Evolutionary conservation across 1,284 basidiomycete genomes (phyloP).

Genomic region (Leccinum huronense): DNA sequence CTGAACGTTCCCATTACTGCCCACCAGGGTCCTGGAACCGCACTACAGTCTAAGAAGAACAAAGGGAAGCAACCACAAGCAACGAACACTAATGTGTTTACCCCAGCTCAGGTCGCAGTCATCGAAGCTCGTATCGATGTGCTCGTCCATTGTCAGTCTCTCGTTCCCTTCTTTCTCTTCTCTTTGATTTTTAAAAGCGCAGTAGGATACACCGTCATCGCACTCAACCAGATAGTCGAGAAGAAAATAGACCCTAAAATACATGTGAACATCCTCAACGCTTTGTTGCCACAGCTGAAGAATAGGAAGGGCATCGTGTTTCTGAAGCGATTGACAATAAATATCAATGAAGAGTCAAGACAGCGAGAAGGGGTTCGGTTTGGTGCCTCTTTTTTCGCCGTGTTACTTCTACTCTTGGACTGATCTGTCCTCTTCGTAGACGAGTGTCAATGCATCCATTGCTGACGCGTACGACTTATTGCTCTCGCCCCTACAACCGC

Average conservation of each 20-base stretch:
- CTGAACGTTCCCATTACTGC: conserved; percentile 50
- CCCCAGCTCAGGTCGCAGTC: conserved; percentile 41
- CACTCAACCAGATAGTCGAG: conserved; percentile 65
- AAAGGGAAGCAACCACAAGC: conserved; percentile 47
- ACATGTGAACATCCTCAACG: conserved; percentile 59
- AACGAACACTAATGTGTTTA: conserved; percentile 33
- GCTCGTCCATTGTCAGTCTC: conserved; percentile 49
- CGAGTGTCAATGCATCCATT: conserved; percentile 54
- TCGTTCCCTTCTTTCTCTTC: background rate
- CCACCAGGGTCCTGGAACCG: conserved; percentile 22
- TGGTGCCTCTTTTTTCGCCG: conserved; percentile 46
- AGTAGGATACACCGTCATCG: conserved; percentile 81
- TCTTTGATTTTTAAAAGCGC: conserved; percentile 25
- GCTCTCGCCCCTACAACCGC: conserved; percentile 72
- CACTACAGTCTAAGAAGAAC: conserved; percentile 43
- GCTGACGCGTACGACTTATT: conserved; percentile 74
- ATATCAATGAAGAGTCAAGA: conserved; percentile 58
- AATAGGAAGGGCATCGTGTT: conserved; percentile 56
- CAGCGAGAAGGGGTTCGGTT: conserved; percentile 77
- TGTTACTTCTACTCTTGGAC: background rate
- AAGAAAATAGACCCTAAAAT: conserved; percentile 68
- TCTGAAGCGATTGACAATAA: conserved; percentile 68
- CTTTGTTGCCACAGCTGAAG: conserved; percentile 52
- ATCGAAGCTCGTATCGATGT: conserved; percentile 53
- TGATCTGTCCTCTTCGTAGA: conserved; percentile 40